Percentiles rank a stretch among this genome's conserved stretches.
Conservation (phyloP, 192 early-diverging fungal genomes). For the Coemansia sp. region DNA sequence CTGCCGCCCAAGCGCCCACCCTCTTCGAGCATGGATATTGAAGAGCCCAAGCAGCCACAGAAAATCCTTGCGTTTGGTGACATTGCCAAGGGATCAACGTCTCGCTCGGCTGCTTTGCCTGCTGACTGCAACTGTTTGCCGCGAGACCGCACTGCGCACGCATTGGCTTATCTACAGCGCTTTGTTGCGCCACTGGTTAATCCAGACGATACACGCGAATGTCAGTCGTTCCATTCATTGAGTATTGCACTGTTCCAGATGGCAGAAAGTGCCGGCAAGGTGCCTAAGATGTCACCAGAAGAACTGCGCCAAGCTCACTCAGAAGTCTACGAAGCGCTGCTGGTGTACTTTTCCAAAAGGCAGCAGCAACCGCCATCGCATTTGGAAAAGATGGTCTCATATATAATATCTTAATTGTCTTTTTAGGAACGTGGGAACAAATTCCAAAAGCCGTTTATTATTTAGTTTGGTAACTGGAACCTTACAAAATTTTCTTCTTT, state of each 20-base stretch:
- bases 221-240: slow-evolving; percentile 44
- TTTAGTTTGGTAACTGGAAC: too few relatives aligned
- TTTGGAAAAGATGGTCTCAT: slow-evolving; percentile 14
- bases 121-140: neutral
- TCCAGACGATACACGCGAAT: slow-evolving; percentile 39
- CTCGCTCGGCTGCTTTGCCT: neutral
- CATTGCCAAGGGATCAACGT: neutral
- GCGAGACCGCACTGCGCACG: slow-evolving; percentile 33
- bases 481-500: too few relatives aligned
- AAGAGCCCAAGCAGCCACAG: slow-evolving; percentile 3
- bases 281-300: neutral
- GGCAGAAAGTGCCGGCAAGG: neutral
- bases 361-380: slow-evolving; percentile 32
- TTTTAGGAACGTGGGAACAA: too few relatives aligned
- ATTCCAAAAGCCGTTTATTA: too few relatives aligned
- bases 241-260: slow-evolving; percentile 50
- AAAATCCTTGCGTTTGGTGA: slow-evolving; percentile 1
- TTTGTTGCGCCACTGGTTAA: slow-evolving; percentile 72
- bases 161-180: slow-evolving; percentile 77
- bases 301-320: slow-evolving; percentile 28
- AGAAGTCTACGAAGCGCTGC: slow-evolving; percentile 36
- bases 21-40: neutral
- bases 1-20: slow-evolving; percentile 10
- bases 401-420: too few relatives aligned
- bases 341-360: slow-evolving; percentile 32